Evolutionary conservation across 2,329 filamentous ascomycete species (phyloP).

Genomic region (Colletotrichum tanaceti): DNA sequence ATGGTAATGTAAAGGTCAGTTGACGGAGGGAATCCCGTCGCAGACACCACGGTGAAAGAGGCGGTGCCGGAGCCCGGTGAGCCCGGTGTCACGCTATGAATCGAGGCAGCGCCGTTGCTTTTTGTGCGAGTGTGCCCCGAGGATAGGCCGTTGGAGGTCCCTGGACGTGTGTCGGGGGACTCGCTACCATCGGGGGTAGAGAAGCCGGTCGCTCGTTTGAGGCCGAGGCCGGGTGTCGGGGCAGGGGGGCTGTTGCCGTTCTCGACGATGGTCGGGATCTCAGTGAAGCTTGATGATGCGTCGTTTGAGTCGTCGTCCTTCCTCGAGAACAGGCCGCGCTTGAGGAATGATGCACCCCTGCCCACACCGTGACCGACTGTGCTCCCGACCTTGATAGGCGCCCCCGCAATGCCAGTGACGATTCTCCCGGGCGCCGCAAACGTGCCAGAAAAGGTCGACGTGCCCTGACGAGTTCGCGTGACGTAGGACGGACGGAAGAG

Average conservation of each 20-base stretch:
- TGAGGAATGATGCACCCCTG: conserved; percentile 91
- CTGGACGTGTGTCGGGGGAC: conserved; percentile 46
- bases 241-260: conserved; percentile 53
- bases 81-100: conserved; percentile 70
- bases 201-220: conserved; percentile 57
- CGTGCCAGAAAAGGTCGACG: conserved; percentile 91
- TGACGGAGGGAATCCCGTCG: conserved; percentile 79
- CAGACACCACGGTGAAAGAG: conserved; percentile 81
- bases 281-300: conserved; percentile 50
- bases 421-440: conserved; percentile 90
- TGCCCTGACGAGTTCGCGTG: conserved; percentile 85
- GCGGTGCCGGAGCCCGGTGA: conserved; percentile 78
- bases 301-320: conserved; percentile 69
- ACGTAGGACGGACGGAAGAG: conserved; percentile 96
- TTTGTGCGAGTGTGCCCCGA: conserved; percentile 62
- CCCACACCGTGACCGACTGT: conserved; percentile 82
- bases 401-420: conserved; percentile 82
- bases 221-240: conserved; percentile 48
- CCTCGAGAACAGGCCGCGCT: conserved; percentile 81
- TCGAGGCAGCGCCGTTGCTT: conserved; percentile 74
- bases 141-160: conserved; percentile 48
- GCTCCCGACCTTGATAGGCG: conserved; percentile 89
- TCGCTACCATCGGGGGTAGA: conserved; percentile 42
- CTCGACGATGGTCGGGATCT: conserved; percentile 56
- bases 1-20: conserved; percentile 84